Conservation (phyloP, 768 basidiomycete species). For the Tulasnella calospora region DNA sequence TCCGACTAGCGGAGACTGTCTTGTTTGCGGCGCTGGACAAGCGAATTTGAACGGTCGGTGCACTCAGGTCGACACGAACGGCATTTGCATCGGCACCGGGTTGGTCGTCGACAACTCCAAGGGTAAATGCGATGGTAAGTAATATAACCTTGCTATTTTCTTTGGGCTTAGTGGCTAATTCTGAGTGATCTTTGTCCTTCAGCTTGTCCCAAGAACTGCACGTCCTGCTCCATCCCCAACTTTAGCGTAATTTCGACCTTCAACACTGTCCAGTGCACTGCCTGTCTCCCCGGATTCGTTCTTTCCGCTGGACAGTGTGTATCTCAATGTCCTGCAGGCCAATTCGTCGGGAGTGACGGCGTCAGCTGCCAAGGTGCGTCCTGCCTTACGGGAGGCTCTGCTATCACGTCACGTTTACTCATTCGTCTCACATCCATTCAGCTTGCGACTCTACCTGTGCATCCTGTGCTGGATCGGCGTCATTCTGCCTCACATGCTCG, state of each 20-base stretch:
- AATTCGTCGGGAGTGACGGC: conserved; percentile 63
- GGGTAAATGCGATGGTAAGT: conserved; percentile 76
- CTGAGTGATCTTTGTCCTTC: background rate
- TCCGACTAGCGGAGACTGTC: conserved; percentile 62
- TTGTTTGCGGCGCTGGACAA: conserved; percentile 57
- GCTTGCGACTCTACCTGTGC: conserved; percentile 71
- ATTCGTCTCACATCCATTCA: conserved; percentile 25
- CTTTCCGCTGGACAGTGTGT: conserved; percentile 68
- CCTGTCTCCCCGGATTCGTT: conserved; percentile 70
- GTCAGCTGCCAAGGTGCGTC: conserved; percentile 66
- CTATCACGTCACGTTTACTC: conserved; percentile 24
- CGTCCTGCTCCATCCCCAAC: conserved; percentile 65
- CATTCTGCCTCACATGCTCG: conserved; percentile 70
- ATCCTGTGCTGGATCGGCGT: conserved; percentile 61
- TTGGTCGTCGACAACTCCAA: conserved; percentile 78
- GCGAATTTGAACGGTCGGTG: conserved; percentile 66
- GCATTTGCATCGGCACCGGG: conserved; percentile 65
- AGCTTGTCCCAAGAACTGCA: conserved; percentile 83
- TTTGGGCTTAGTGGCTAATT: conserved; percentile 9
- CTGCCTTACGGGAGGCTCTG: background rate
- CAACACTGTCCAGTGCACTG: conserved; percentile 64
- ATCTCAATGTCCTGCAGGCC: conserved; percentile 63
- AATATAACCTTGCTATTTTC: conserved; percentile 2
- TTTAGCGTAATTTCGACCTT: conserved; percentile 66
- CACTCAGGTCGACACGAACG: conserved; percentile 57